Evolutionary conservation across 805 yeast genomes (phyloP), one percentile per base, ranked within the genome.

Genomic region (Kurtzmaniella fragi): DNA sequence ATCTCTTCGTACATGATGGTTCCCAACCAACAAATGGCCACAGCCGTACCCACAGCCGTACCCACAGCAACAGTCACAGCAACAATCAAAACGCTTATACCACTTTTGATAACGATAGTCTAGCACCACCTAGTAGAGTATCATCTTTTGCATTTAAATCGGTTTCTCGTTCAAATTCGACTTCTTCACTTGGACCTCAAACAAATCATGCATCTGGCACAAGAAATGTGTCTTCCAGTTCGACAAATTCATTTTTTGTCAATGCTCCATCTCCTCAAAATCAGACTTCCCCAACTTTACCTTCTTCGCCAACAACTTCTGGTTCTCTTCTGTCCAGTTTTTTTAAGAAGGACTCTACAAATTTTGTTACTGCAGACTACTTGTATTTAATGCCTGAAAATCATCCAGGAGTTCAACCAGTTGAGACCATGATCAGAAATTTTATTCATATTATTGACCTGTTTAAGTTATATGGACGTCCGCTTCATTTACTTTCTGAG

Each of bases 391-490:
- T 84, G 70, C 93, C 95, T 3, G 78, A 75, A 39, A 54, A 75
- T 17, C 95, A 84, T 57, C 80, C 82, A 3, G 84, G 86, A 31
- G 91, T 84, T 23, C 71, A 75, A 34, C 80, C 81, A 13, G 73
- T 78, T 35, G 93, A 84, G 53, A 84, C 84, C 12, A 78, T 83
- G 78, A 75, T 84, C 32, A 64, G 95, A 43, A 71, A 78, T 50
- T 64, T 82, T 44, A 70, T 84, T 26, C 91, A 88, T 34, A 67
- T 83, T 14, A 73, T 81, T 65, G 86, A 84, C 54, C 69, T 82
- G 3, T 84, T 83, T 61, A 75, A 72, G 52, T 57, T 84, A 34
- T 84, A 84, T 51, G 95, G 95, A 7, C 70, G 93, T 47, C 93
- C 95, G 1, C 64, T 71, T 39, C 78, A 83, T 42, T 71, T 87